Percentiles rank a stretch among this genome's conserved stretches.
Conservation (phyloP, 2,329 filamentous ascomycete genomes). For the Colletotrichum euphorbiae region DNA sequence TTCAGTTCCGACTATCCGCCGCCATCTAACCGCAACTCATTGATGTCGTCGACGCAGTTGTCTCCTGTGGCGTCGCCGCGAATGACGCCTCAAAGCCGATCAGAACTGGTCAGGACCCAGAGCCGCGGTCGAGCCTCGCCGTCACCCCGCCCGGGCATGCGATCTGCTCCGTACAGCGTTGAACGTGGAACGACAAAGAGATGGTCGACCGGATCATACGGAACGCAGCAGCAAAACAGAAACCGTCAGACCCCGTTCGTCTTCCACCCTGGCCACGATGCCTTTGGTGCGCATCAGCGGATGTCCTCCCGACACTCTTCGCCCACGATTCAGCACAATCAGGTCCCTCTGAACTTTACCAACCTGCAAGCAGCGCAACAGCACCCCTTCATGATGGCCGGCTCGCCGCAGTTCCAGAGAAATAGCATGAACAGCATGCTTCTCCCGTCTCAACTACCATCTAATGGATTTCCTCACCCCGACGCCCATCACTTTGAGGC, state of each 20-base stretch:
- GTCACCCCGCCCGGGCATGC: conserved; percentile 74
- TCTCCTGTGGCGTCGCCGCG: conserved; percentile 79
- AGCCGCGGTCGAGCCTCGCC: conserved; percentile 79
- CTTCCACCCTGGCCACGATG: conserved; percentile 71
- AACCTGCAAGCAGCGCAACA: conserved; percentile 68
- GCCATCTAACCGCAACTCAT: conserved; percentile 74
- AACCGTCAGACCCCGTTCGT: conserved; percentile 68
- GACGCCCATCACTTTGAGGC: conserved; percentile 68
- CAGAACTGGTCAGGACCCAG: conserved; percentile 71
- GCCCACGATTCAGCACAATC: conserved; percentile 58
- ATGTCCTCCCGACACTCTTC: conserved; percentile 67
- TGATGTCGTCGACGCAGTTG: conserved; percentile 77
- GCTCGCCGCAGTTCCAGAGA: conserved; percentile 61
- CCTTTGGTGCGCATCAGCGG: conserved; percentile 67
- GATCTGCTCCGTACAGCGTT: conserved; percentile 77
- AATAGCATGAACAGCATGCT: conserved; percentile 75
- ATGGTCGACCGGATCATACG: conserved; percentile 83
- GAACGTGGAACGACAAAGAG: conserved; percentile 76
- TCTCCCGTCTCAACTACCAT: conserved; percentile 54
- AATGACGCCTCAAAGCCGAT: conserved; percentile 70
- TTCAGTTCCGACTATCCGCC: conserved; percentile 76
- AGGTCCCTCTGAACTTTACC: conserved; percentile 64
- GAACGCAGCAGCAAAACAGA: conserved; percentile 63
- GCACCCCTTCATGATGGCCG: conserved; percentile 66
- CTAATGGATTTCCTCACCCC: conserved; percentile 56